Base-by-base conservation (phyloP, 768 basidiomycete species). In the Phallus indusiatus region DNA sequence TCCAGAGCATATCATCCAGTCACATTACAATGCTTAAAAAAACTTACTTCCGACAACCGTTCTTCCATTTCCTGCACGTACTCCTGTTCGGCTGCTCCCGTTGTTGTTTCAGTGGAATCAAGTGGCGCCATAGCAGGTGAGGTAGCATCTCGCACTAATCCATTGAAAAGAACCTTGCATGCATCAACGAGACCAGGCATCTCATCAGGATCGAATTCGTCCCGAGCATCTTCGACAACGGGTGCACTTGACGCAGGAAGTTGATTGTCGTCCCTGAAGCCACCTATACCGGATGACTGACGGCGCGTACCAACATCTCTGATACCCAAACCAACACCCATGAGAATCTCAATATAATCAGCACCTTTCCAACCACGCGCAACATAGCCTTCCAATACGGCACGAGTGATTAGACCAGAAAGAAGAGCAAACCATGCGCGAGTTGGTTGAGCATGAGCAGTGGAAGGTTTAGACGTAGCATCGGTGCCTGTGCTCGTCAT, bases 391-490 rank as follows among this genome's bases (percentile, higher is more conserved):
- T 94, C 90, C 54, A 94, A 71, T 18, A 84, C 86, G 0, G 89
- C 89, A n/a, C 90, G 81, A 5, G 90, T 90, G 28, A 91, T 74
- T 21, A 94, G 73, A 1, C 87, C 84, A 0, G 81, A 81, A 16
- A 92, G 75, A 12, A 94, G 76, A 71, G 86, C 77, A 69, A 91
- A 94, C 91, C 91, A 94, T 63, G 84, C 82, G 22, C 80, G 73
- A 24, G 88, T 85, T 0, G 90, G 90, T 1, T 58, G 56, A 9
- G 65, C 65, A 49, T 65, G 64, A 21, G 53, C n/a, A 20, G 16
- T 7, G 28, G 4, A 28, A 28, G 28, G 28, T 28, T 28, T 28
- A 28, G 28, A 28, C 7, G n/a, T 20, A 7, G 42, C 59, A 33
- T 53, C 22, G 18, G 46, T 47, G 54, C 54, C 57, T 28, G 42